These are phyloP conservation scores for Lipomyces yarrowii DNA, from an alignment of 1,139 yeast genomes.

Conservation along the genomic window DNA sequence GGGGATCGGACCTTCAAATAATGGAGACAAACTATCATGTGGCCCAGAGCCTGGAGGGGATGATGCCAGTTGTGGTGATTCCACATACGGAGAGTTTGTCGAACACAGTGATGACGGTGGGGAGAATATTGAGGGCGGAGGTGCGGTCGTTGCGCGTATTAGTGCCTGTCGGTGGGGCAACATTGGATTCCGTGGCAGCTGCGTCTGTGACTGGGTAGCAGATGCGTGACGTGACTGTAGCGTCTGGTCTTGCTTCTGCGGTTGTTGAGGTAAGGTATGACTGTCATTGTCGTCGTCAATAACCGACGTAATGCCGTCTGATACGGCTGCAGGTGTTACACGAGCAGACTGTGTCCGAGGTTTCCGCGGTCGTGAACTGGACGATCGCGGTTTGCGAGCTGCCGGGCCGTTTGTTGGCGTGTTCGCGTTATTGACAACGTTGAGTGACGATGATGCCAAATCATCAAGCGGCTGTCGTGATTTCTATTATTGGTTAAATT, in stretches of 20 bases:
- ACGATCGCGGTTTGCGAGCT: slow-evolving; percentile 8
- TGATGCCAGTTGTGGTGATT: slow-evolving; percentile 26
- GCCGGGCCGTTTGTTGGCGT: neutral
- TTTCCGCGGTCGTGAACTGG: slow-evolving; percentile 7
- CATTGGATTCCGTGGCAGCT: neutral
- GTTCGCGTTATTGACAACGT: neutral
- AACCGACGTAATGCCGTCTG: neutral
- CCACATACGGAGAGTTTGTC: slow-evolving; percentile 20
- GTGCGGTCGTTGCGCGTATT: slow-evolving; percentile 12
- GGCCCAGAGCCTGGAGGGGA: slow-evolving; percentile 25
- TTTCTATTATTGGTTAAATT: no score
- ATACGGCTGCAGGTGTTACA: neutral
- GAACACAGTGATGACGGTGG: slow-evolving; percentile 22
- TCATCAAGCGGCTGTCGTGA: slow-evolving; percentile 23
- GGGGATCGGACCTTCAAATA: slow-evolving; percentile 7
- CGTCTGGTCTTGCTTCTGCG: neutral
- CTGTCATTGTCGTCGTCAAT: slow-evolving; percentile 2
- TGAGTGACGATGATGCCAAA: slow-evolving; percentile 11
- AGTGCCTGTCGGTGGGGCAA: slow-evolving; percentile 14
- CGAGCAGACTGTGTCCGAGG: slow-evolving; percentile 6
- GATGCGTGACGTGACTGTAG: neutral
- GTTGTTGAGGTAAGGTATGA: neutral
- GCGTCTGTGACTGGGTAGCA: neutral
- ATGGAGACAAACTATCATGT: slow-evolving; percentile 10
- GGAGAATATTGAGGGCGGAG: slow-evolving; percentile 12